These are phyloP conservation scores for Plasmodium berghei DNA, from an alignment of 169 alveolate species.

Conservation along the genomic window DNA sequence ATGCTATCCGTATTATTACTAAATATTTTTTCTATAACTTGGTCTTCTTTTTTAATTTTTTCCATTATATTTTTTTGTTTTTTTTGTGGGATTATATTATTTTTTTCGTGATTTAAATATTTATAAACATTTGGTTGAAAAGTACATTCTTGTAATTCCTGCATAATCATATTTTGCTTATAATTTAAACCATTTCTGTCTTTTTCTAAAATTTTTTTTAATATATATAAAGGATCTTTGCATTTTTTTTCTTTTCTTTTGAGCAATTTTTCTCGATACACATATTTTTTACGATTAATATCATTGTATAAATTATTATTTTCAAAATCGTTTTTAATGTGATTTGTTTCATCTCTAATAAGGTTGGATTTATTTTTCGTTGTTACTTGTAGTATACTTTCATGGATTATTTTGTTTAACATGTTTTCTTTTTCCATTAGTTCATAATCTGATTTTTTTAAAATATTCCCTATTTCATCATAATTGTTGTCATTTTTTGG, in stretches of 20 bases:
- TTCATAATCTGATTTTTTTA: conserved; percentile 27
- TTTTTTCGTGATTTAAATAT: conserved; percentile 23
- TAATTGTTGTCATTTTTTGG: background rate
- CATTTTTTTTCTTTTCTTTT: conserved; percentile 1
- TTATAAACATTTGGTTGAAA: conserved; percentile 66
- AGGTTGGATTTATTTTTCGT: conserved; percentile 1
- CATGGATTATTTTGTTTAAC: conserved; percentile 46
- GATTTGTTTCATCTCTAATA: background rate
- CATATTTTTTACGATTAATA: background rate
- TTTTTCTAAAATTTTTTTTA: conserved; percentile 40
- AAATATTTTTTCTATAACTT: conserved; percentile 4
- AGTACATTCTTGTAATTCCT: conserved; percentile 33
- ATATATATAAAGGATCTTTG: conserved; percentile 46
- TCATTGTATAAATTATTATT: background rate
- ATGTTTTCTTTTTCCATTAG: conserved; percentile 18
- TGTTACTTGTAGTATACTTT: conserved; percentile 33
- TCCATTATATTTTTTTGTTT: background rate
- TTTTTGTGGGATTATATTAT: background rate
- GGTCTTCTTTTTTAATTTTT: background rate
- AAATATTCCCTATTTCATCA: background rate
- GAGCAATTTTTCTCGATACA: background rate
- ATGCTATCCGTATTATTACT: conserved; percentile 5
- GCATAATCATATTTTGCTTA: background rate
- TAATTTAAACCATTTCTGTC: conserved; percentile 13
- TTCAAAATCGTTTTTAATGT: background rate